Evolutionary conservation across 2,329 filamentous ascomycete genomes (phyloP).

Genomic region (Claviceps citrina): DNA sequence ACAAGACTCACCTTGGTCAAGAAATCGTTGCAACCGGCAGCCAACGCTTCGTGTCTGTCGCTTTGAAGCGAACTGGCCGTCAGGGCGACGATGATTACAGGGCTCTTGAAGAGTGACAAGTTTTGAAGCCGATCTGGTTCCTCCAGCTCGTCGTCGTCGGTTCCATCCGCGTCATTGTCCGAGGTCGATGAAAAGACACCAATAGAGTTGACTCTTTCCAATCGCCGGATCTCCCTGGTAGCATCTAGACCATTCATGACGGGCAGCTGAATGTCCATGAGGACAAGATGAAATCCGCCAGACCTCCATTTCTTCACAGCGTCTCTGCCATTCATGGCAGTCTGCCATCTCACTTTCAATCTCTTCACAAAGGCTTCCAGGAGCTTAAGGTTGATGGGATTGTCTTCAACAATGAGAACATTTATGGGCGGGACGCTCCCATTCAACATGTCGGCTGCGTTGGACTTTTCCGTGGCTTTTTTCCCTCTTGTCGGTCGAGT

Average conservation of each 20-base stretch:
- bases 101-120: conserved; percentile 70
- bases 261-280: conserved; percentile 97
- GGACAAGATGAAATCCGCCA: conserved; percentile 85
- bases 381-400: conserved; percentile 89
- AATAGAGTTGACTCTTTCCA: conserved; percentile 83
- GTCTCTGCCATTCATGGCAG: conserved; percentile 88
- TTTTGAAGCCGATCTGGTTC: conserved; percentile 57
- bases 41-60: conserved; percentile 85
- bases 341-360: conserved; percentile 89
- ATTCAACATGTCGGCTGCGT: conserved; percentile 52
- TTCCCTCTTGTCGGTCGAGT: conserved; percentile 35
- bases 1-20: conserved; percentile 65
- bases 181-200: conserved; percentile 70
- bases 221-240: conserved; percentile 79
- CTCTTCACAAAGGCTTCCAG: conserved; percentile 92
- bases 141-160: conserved; percentile 31
- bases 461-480: conserved; percentile 30
- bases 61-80: conserved; percentile 90
- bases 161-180: conserved; percentile 29
- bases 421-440: conserved; percentile 87
- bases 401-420: conserved; percentile 94
- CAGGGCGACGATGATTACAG: conserved; percentile 92
- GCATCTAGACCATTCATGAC: conserved; percentile 93
- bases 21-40: conserved; percentile 95
- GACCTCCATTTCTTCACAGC: conserved; percentile 85